Evolutionary conservation across 768 basidiomycete genomes (phyloP).

Genomic region (Tephrocybe sp.): DNA sequence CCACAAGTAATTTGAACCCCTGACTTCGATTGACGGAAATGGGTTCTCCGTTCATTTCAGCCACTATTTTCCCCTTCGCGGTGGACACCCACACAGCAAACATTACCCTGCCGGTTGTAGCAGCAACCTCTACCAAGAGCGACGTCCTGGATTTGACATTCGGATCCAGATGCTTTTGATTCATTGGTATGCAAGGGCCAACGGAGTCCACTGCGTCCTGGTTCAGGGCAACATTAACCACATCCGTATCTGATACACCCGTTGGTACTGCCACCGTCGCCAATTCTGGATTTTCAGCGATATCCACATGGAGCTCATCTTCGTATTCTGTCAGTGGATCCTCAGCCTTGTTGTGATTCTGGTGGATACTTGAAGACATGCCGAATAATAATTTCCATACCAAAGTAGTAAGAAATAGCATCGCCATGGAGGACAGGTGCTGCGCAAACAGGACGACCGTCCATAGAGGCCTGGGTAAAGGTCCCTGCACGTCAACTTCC

Average conservation of each 20-base stretch:
- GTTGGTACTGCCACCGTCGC: too few species aligned
- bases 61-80: conserved; percentile 10
- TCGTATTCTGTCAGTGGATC: too few species aligned
- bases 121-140: conserved; percentile 18
- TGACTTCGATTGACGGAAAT: conserved; percentile 17
- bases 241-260: too few species aligned
- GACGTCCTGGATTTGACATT: not conserved
- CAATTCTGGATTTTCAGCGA: too few species aligned
- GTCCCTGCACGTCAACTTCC: too few species aligned
- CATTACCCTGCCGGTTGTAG: conserved; percentile 5
- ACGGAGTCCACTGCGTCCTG: not conserved
- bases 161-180: not conserved
- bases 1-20: conserved; percentile 22
- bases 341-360: too few species aligned
- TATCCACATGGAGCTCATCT: too few species aligned
- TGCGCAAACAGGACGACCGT: not conserved
- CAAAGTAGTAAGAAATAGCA: too few species aligned
- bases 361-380: too few species aligned
- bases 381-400: too few species aligned
- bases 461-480: not conserved
- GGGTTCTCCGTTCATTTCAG: conserved; percentile 27
- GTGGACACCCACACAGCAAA: conserved; percentile 16
- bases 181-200: not conserved
- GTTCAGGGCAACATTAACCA: not conserved
- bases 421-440: not conserved